These are phyloP conservation scores for Mikania micrantha DNA, from an alignment of 129 eudicot genomes.

Conservation along the genomic window DNA sequence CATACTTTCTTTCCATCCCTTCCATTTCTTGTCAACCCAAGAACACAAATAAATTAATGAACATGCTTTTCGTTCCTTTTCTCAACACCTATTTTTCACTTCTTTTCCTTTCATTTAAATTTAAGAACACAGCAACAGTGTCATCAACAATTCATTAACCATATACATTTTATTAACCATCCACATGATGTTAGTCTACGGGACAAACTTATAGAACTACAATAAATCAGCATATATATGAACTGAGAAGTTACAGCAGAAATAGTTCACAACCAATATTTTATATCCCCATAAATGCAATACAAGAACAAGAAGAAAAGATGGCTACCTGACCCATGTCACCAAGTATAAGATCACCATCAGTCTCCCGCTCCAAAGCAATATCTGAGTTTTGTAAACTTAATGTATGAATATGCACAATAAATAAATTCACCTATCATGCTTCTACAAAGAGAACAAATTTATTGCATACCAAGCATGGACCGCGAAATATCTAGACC, in stretches of 20 bases:
- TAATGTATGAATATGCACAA: neutral
- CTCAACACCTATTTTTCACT: neutral
- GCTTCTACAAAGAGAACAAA: neutral
- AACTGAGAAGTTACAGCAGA: neutral
- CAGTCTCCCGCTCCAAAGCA: slow-evolving; percentile 87
- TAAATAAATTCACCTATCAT: neutral
- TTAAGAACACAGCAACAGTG: neutral
- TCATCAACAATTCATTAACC: neutral
- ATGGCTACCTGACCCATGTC: slow-evolving; percentile 93
- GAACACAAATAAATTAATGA: neutral
- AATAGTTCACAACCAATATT: neutral
- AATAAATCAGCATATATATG: neutral
- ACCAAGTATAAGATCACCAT: slow-evolving; percentile 81
- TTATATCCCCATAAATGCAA: neutral
- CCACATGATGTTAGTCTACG: neutral
- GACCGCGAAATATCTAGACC: slow-evolving; percentile 87
- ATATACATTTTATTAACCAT: neutral
- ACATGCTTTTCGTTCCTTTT: neutral
- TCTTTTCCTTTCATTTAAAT: neutral
- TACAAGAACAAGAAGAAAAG: neutral
- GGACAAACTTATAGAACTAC: neutral
- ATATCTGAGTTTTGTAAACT: slow-evolving; percentile 34
- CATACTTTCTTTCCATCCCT: neutral
- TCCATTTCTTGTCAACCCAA: neutral
- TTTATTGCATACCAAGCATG: slow-evolving; percentile 61